A percentile compares a stretch with the other conserved stretches of the same genome.
Conservation (phyloP, 2,329 filamentous ascomycete species). For the Penicillium janthinellum region DNA sequence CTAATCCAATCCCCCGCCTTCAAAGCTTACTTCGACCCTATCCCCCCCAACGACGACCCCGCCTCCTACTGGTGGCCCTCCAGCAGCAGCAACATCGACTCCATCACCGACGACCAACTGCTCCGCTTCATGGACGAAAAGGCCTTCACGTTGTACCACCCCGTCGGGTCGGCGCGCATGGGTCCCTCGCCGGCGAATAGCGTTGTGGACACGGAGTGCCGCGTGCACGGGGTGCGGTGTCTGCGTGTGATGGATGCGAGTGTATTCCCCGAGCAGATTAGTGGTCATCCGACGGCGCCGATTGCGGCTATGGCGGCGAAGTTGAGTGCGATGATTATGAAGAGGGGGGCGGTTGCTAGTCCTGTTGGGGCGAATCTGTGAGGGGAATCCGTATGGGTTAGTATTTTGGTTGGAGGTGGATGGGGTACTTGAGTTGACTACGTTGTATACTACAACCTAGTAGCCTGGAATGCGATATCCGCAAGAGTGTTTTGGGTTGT, state of each 20-base stretch:
- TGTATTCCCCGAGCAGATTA: slow-evolving; percentile 27
- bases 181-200: slow-evolving; percentile 12
- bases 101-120: slow-evolving; percentile 22
- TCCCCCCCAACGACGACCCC: slow-evolving; percentile 19
- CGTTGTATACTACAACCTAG: neutral
- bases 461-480: no score
- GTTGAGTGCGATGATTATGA: slow-evolving; percentile 20
- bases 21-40: slow-evolving; percentile 16
- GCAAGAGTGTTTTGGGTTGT: no score
- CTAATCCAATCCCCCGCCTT: slow-evolving; percentile 17
- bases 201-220: slow-evolving; percentile 25
- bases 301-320: slow-evolving; percentile 25
- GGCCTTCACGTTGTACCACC: slow-evolving; percentile 26
- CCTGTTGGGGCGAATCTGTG: slow-evolving; percentile 1
- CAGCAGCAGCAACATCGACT: slow-evolving; percentile 23
- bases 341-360: neutral
- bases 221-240: slow-evolving; percentile 22
- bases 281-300: slow-evolving; percentile 23
- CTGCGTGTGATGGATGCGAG: slow-evolving; percentile 26
- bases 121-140: slow-evolving; percentile 24
- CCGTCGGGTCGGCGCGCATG: slow-evolving; percentile 25
- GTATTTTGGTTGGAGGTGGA: neutral
- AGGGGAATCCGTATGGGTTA: neutral
- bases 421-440: neutral
- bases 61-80: slow-evolving; percentile 25